Evolutionary conservation across 495 filamentous ascomycete genomes (phyloP), one percentile per base, ranked within the genome.

Genomic region (Hypoxylon crocopeplum): DNA sequence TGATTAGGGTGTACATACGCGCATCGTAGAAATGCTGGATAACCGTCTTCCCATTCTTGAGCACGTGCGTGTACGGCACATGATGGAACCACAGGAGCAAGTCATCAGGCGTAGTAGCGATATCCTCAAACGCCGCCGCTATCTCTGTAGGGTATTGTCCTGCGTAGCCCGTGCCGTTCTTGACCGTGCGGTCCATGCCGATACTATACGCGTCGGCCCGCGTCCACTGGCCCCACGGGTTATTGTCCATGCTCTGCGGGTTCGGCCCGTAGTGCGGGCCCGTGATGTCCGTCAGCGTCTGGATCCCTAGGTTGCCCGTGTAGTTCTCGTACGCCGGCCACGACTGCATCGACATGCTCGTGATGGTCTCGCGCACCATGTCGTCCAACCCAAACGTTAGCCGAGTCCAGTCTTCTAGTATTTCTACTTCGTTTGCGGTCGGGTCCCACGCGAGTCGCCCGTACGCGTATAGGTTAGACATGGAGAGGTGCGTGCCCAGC

Each of bases 1-100:
- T n/a, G n/a, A n/a, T n/a, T n/a, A n/a, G n/a, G n/a, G n/a, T n/a
- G 12, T 17, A 56, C 61, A 10, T 55, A 64, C 61, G 77, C 22
- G 84, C 83, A 59, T 91, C 83, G 64, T 90, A 91, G 65, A 91
- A 88, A 67, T 91, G 85, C 69, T 91, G 87, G 44, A 91, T 89
- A 1, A 91, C 86, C 0, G 86, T 87, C 69, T 87, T 83, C 6
- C 86, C 85, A 5, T 77, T 84, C 34, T 87, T 74, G 11, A 91
- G 81, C 13, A 66, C 70, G 33, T 88, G 81, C 0, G 85, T 90
- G 59, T 88, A 91, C 15, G 78, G 76, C 0, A 91, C 86, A 66
- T 91, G 88, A 65, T 91, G 88, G 73, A 91, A 91, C 88, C 87
- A 91, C 5, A 91, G 72, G 0, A 90, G 66, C 5, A 91, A 75